Conservation (phyloP, 768 basidiomycete genomes). For the Candolleomyces eurysporus region DNA sequence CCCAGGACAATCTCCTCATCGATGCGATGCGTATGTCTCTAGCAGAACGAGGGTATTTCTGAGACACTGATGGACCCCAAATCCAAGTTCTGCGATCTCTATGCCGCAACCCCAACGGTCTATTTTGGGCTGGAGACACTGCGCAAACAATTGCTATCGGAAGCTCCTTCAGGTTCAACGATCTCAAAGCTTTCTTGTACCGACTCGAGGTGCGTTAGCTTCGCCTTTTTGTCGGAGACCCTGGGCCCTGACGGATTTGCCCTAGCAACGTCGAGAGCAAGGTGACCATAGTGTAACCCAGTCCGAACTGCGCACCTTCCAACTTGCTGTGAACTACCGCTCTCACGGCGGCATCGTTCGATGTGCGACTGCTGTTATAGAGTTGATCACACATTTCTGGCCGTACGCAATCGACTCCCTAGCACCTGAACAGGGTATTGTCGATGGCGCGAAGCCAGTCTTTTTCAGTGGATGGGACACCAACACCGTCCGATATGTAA, state of each 20-base stretch:
- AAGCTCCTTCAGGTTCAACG: constrained; percentile 69
- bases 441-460: constrained; percentile 56
- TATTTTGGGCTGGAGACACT: constrained; percentile 81
- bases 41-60: too few species aligned
- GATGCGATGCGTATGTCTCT: constrained; percentile 59
- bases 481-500: constrained; percentile 39
- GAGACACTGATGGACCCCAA: too few species aligned
- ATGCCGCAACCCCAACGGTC: constrained; percentile 60
- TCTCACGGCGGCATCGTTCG: constrained; percentile 72
- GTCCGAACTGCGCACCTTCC: constrained; percentile 36
- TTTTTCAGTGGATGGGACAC: constrained; percentile 54
- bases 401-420: constrained; percentile 63
- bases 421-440: constrained; percentile 51
- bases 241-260: too few species aligned
- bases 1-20: constrained; percentile 64
- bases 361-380: constrained; percentile 63
- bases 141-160: constrained; percentile 76
- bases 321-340: constrained; percentile 61
- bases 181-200: constrained; percentile 65
- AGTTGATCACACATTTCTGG: constrained; percentile 61
- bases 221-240: neutral
- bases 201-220: constrained; percentile 50
- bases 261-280: constrained; percentile 4
- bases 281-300: neutral
- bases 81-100: constrained; percentile 55